Evolutionary conservation across 2,329 filamentous ascomycete genomes (phyloP).

Genomic region (Fusarium sp.): DNA sequence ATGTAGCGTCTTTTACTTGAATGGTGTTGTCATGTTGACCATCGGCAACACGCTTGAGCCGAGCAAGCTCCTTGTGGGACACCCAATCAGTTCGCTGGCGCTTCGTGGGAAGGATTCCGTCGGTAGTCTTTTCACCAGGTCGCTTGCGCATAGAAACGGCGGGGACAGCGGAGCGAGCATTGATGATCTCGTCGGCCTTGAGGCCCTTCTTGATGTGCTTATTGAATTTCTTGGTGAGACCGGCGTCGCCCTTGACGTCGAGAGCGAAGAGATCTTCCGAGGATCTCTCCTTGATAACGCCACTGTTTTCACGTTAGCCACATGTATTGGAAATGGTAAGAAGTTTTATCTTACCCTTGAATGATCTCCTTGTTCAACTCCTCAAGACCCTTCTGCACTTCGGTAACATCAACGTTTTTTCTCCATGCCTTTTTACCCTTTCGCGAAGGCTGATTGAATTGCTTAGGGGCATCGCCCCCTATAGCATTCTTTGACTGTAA

Average conservation of each 20-base stretch:
- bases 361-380: conserved; percentile 90
- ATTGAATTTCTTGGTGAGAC: conserved; percentile 70
- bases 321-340: neutral
- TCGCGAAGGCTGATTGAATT: conserved; percentile 87
- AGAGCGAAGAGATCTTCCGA: conserved; percentile 86
- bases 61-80: conserved; percentile 81
- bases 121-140: conserved; percentile 70
- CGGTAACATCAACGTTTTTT: conserved; percentile 94
- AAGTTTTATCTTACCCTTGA: conserved; percentile 69
- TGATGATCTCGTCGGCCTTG: conserved; percentile 91
- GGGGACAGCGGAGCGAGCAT: conserved; percentile 81
- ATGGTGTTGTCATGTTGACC: conserved; percentile 68
- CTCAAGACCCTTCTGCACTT: conserved; percentile 84
- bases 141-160: conserved; percentile 84
- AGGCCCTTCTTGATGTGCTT: conserved; percentile 78
- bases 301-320: conserved; percentile 61
- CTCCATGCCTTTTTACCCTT: conserved; percentile 99
- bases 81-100: conserved; percentile 81
- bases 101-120: conserved; percentile 79
- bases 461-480: conserved; percentile 72
- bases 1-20: conserved; percentile 68
- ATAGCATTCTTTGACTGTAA: conserved; percentile 57
- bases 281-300: conserved; percentile 82
- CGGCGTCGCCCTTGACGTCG: conserved; percentile 76
- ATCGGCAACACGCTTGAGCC: conserved; percentile 81